A percentile compares a stretch with the other conserved stretches of the same genome.
These are phyloP conservation scores for Vitis cinerea DNA, from an alignment of 164 flowering plant species.

Conservation along the genomic window DNA sequence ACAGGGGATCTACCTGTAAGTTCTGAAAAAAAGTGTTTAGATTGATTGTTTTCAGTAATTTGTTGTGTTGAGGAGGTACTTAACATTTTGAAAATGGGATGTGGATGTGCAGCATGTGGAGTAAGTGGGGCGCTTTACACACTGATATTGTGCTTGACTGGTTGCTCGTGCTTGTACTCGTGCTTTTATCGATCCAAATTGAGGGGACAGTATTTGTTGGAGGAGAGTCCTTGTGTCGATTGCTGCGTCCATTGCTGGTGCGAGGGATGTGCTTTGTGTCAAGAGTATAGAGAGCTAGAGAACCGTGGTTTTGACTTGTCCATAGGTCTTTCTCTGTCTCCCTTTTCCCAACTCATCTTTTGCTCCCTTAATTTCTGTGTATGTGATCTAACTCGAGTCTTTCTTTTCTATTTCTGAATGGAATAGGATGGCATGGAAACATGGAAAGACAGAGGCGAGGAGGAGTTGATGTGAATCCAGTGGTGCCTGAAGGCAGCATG, in stretches of 20 bases:
- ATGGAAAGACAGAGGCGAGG: slow-evolving; percentile 33
- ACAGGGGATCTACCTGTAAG: slow-evolving; percentile 48
- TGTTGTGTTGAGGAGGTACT: too few relatives aligned
- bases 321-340: slow-evolving; percentile 16
- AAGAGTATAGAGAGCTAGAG: slow-evolving; percentile 55
- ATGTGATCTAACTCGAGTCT: too few relatives aligned
- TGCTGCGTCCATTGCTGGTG: slow-evolving; percentile 52
- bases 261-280: slow-evolving; percentile 52
- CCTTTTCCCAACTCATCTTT: background rate
- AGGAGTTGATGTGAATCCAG: slow-evolving; percentile 8
- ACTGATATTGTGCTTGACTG: slow-evolving; percentile 33
- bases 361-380: too few relatives aligned
- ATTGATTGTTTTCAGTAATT: too few relatives aligned
- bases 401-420: background rate
- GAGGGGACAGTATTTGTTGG: slow-evolving; percentile 44
- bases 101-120: slow-evolving; percentile 40
- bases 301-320: slow-evolving; percentile 42
- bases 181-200: slow-evolving; percentile 54
- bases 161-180: slow-evolving; percentile 48
- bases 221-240: slow-evolving; percentile 40
- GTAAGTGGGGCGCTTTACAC: slow-evolving; percentile 45
- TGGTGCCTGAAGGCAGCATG: slow-evolving; percentile 19
- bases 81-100: too few relatives aligned
- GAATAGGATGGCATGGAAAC: slow-evolving; percentile 43
- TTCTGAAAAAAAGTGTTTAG: background rate